phyloP scores from a whole-genome alignment of 495 filamentous ascomycete species.

The Zalerion maritima region DNA sequence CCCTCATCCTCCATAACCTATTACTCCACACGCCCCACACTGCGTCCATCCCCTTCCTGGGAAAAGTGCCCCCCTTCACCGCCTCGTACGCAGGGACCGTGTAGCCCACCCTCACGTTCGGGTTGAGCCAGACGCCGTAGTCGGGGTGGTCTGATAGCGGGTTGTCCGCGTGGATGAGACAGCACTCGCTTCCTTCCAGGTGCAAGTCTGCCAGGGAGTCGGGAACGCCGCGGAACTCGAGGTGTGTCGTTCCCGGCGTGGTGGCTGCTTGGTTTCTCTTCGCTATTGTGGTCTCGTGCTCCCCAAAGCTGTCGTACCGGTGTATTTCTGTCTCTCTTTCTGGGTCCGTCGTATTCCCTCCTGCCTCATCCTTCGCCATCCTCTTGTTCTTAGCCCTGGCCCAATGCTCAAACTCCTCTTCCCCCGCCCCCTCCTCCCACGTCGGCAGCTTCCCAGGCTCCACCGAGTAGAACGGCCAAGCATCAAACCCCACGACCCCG shows the following conservation, averaged over 20 bases:
- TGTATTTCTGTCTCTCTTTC: too few relatives aligned
- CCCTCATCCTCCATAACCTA: constrained; percentile 36
- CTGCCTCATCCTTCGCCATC: too few relatives aligned
- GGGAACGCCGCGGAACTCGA: constrained; percentile 55
- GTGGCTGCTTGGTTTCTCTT: too few relatives aligned
- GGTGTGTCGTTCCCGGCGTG: constrained; percentile 25
- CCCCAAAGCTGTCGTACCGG: too few relatives aligned
- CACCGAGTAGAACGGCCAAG: constrained; percentile 40
- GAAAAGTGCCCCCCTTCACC: constrained; percentile 26
- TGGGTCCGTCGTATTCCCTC: too few relatives aligned
- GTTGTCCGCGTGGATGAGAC: constrained; percentile 70
- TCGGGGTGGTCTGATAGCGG: constrained; percentile 25
- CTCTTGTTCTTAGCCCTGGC: too few relatives aligned
- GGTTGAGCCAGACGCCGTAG: constrained; percentile 63
- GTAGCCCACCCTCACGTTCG: constrained; percentile 63
- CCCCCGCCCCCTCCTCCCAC: too few relatives aligned
- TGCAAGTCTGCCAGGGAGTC: constrained; percentile 53
- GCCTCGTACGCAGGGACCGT: constrained; percentile 40
- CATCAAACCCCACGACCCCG: constrained; percentile 42
- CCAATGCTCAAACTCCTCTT: too few relatives aligned
- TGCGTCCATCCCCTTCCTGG: constrained; percentile 14
- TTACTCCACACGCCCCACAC: constrained; percentile 42
- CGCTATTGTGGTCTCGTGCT: too few relatives aligned
- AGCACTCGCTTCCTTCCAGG: constrained; percentile 71
- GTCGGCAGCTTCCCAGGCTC: neutral